Evolutionary conservation across 2,329 filamentous ascomycete species (phyloP), one percentile per base, ranked within the genome.

Genomic region (Lojkania enalia): DNA sequence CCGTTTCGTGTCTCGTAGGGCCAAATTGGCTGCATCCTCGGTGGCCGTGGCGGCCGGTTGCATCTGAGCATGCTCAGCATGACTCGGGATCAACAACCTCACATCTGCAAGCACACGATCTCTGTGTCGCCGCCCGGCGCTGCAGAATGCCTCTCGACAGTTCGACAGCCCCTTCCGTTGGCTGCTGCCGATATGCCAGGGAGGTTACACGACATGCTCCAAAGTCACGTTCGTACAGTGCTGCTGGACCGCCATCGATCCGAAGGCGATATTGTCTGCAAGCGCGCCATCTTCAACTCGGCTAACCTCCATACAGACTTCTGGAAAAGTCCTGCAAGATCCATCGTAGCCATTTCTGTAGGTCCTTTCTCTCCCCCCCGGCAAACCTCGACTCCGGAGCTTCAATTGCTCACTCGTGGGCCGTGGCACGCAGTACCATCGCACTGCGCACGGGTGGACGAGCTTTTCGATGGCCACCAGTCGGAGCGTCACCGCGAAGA

Each of bases 201-300:
- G 53, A 52, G 42, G 52, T 51, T 35, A 33, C 54, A 60, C 58
- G 16, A 39, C 57, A 47, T 42, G 42, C 16, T 20, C 45, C 23
- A 25, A 44, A 51, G 51, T 52, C 53, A 52, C 48, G 46, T 60
- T 53, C 31, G n/a, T n/a, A n/a, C n/a, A n/a, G n/a, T n/a, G n/a
- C n/a, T n/a, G n/a, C n/a, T n/a, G n/a, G n/a, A n/a, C n/a, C n/a
- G n/a, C n/a, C n/a, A n/a, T n/a, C n/a, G n/a, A n/a, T n/a, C n/a
- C n/a, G n/a, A n/a, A n/a, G n/a, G n/a, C n/a, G 44, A 33, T 7
- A 11, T 21, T 18, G 19, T 11, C 18, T 11, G 16, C 25, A 31
- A 42, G 16, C 5, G 39, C 6, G 30, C 29, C 30, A 18, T 29
- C 40, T 32, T 39, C 19, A 20, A 20, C 15, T 16, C 30, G 25